Conservation (phyloP, 192 early-diverging fungal genomes). For the Coemansia furcata region DNA sequence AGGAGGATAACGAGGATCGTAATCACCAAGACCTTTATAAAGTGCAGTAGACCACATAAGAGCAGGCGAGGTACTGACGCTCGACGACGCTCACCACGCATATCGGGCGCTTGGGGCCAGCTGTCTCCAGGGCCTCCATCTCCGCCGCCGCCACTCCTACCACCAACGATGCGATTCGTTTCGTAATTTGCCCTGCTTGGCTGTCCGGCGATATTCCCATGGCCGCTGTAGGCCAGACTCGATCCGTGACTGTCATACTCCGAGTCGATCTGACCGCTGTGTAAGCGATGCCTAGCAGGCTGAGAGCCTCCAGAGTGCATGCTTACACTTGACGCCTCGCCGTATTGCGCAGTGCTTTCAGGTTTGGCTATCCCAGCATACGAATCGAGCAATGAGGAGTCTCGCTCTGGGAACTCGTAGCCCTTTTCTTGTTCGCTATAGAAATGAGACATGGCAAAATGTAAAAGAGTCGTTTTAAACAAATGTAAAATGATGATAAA, state of each 20-base stretch:
- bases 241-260: conserved; percentile 3
- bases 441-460: not conserved
- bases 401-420: not conserved
- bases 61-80: not conserved
- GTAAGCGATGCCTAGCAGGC: conserved; percentile 4
- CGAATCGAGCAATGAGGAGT: not conserved
- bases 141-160: not conserved
- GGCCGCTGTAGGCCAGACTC: not conserved
- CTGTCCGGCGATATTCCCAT: not conserved
- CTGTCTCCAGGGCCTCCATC: conserved; percentile 5
- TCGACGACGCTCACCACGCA: conserved; percentile 6
- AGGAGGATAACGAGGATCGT: conserved; percentile 38
- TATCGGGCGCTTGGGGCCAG: conserved; percentile 17
- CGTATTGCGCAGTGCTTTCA: not conserved
- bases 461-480: not conserved
- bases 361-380: not conserved
- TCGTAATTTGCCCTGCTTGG: not conserved
- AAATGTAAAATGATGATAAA: not conserved
- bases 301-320: not conserved
- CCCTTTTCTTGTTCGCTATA: conserved; percentile 3
- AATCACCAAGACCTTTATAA: conserved; percentile 26
- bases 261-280: conserved; percentile 16
- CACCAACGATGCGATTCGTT: not conserved
- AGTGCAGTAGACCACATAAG: conserved; percentile 14
- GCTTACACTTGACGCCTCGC: not conserved